Evolutionary conservation across 805 yeast genomes (phyloP).

Genomic region (Metschnikowia bowlesiae): DNA sequence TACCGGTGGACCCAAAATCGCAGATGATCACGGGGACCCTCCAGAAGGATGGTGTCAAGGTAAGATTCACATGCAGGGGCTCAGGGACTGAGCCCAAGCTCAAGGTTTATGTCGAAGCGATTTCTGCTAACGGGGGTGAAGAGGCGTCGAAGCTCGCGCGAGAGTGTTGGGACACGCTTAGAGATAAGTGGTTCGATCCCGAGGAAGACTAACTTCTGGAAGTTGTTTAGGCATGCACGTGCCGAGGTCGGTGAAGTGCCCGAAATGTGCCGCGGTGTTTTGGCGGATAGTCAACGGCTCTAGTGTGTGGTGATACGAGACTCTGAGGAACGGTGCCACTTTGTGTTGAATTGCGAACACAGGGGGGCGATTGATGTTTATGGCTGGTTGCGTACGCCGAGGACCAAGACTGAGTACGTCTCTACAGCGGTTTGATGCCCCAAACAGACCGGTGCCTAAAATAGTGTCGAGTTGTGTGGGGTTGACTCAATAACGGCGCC

Average conservation of each 20-base stretch:
- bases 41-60: constrained; percentile 24
- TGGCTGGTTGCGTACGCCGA: no score
- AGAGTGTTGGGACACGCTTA: constrained; percentile 62
- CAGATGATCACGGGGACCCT: constrained; percentile 82
- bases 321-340: no score
- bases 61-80: constrained; percentile 83
- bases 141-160: constrained; percentile 51
- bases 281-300: no score
- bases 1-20: constrained; percentile 68
- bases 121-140: constrained; percentile 37
- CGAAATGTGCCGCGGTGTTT: no score
- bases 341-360: no score
- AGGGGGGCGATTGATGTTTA: no score
- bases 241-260: background rate
- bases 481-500: no score
- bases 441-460: no score
- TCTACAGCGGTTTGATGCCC: no score
- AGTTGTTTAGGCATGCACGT: constrained; percentile 23
- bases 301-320: no score
- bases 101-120: constrained; percentile 86
- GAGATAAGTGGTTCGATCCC: constrained; percentile 67
- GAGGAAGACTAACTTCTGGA: constrained; percentile 35
- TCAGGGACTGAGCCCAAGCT: constrained; percentile 96
- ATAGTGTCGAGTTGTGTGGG: no score
- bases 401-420: no score